Base-by-base conservation (phyloP, 2,329 filamentous ascomycete genomes). In the Penicillium concentricum region DNA sequence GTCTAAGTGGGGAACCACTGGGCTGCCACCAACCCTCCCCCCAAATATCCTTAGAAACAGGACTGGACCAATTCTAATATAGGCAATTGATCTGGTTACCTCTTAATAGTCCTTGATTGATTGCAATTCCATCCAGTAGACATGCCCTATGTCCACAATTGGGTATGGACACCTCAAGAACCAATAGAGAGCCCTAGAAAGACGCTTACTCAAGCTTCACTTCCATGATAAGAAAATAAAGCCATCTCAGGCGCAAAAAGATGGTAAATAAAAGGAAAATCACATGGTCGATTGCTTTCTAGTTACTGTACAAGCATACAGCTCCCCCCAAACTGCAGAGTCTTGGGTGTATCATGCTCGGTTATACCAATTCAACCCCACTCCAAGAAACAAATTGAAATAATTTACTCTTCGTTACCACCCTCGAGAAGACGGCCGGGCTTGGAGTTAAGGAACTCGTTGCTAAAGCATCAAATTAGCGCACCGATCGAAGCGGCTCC, bases 371-470 rank as follows among this genome's bases (percentile, higher is more conserved):
- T 59, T 44, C 43, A 51, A 49, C 39, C 51, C 51, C 44, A 59
- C 46, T 52, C 46, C 47, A 28, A 49, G 30, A 43, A 32, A 52
- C 41, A 50, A 53, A 37, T 39, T 50, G 44, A 50, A 35, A 41
- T 34, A 53, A 67, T 72, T 68, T 74, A 74, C 61, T 74, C 69
- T 2, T 67, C 60, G 6, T 41, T 55, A 49, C 50, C 68, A 63
- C 65, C 69, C 65, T 72, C 70, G 34, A 67, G 65, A 30, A 72
- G 61, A 56, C 75, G 74, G 52, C 78, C 79, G 45, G 76, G 73
- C 71, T 81, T 81, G 62, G 79, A 81, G 71, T 81, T 79, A 59
- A 79, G 71, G 66, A 74, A 81, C 63, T 81, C 73, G 68, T 81
- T 81, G 61, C 79, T 81, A 66, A 61, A 28, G 58, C 26, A 51